These are phyloP conservation scores for Pulveroboletus sp. DNA, from an alignment of 768 basidiomycete genomes.

Conservation along the genomic window DNA sequence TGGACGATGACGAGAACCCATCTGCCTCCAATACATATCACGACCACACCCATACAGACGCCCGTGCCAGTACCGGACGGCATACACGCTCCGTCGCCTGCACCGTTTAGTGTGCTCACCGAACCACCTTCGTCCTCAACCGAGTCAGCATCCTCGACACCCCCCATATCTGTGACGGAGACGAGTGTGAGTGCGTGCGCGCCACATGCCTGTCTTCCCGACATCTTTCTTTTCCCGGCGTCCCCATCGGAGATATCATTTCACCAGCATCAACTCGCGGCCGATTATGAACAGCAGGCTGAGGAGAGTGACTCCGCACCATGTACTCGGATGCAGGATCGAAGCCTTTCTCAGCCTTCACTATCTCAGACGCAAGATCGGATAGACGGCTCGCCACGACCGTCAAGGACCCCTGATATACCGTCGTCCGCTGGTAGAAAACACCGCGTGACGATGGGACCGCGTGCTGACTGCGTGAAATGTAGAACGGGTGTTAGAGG, in stretches of 20 bases:
- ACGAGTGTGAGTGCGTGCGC: neutral
- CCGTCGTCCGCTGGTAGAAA: conserved; percentile 27
- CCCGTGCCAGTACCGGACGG: neutral
- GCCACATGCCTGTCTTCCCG: conserved; percentile 16
- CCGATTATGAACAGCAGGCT: conserved; percentile 1
- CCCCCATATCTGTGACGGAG: conserved; percentile 6
- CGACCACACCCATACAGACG: conserved; percentile 9
- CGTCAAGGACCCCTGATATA: conserved; percentile 9
- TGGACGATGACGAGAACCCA: conserved; percentile 14
- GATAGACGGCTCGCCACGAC: conserved; percentile 13
- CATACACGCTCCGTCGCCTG: conserved; percentile 10
- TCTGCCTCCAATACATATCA: conserved; percentile 24
- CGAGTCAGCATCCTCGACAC: conserved; percentile 14
- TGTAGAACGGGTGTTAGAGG: conserved; percentile 63
- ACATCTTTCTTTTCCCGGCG: conserved; percentile 27
- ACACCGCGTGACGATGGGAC: conserved; percentile 65
- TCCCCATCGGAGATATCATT: conserved; percentile 22
- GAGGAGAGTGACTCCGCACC: neutral
- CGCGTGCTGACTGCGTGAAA: conserved; percentile 62
- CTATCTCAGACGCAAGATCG: conserved; percentile 11
- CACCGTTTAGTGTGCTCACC: conserved; percentile 26
- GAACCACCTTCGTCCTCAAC: conserved; percentile 21
- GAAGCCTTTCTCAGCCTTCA: neutral
- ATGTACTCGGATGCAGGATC: conserved; percentile 5
- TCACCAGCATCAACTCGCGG: conserved; percentile 9